phyloP scores from a whole-genome alignment of 768 basidiomycete genomes.

The Dacryopinax spathularia region DNA sequence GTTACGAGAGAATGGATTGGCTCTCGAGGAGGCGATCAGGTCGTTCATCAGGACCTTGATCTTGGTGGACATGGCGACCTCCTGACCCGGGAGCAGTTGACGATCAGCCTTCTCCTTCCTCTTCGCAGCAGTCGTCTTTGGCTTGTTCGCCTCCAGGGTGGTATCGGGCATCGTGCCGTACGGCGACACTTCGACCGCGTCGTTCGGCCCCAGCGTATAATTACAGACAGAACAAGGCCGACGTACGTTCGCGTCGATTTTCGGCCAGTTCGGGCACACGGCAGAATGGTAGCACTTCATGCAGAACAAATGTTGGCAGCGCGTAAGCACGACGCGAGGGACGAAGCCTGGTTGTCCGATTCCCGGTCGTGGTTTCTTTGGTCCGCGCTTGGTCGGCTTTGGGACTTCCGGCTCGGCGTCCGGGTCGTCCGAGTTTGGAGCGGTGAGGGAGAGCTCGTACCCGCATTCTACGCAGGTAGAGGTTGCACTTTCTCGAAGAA shows the following conservation, averaged over 20 bases:
- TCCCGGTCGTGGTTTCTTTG: slow-evolving; percentile 28
- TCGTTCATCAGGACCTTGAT: slow-evolving; percentile 70
- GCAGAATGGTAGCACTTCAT: slow-evolving; percentile 63
- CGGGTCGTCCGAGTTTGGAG: slow-evolving; percentile 32
- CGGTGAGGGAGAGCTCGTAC: slow-evolving; percentile 46
- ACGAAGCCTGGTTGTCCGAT: slow-evolving; percentile 52
- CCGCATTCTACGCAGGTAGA: slow-evolving; percentile 85
- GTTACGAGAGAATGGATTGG: slow-evolving; percentile 76
- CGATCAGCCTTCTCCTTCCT: slow-evolving; percentile 37
- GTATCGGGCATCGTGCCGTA: slow-evolving; percentile 35
- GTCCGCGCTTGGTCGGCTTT: slow-evolving; percentile 36
- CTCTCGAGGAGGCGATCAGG: slow-evolving; percentile 62
- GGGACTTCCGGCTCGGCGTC: slow-evolving; percentile 38
- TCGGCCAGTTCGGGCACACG: slow-evolving; percentile 73
- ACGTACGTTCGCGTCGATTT: slow-evolving; percentile 40
- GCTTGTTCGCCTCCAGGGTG: slow-evolving; percentile 9
- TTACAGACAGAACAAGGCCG: slow-evolving; percentile 70
- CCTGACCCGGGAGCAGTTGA: slow-evolving; percentile 27
- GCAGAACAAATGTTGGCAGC: slow-evolving; percentile 92
- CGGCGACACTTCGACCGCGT: slow-evolving; percentile 70
- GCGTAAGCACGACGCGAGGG: slow-evolving; percentile 61
- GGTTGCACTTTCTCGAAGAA: slow-evolving; percentile 72
- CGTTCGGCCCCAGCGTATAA: slow-evolving; percentile 42
- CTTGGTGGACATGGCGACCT: slow-evolving; percentile 73
- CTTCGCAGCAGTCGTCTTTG: slow-evolving; percentile 51